These are phyloP conservation scores for Leucoagaricus sp. DNA, from an alignment of 1,284 basidiomycete species.

Conservation along the genomic window DNA sequence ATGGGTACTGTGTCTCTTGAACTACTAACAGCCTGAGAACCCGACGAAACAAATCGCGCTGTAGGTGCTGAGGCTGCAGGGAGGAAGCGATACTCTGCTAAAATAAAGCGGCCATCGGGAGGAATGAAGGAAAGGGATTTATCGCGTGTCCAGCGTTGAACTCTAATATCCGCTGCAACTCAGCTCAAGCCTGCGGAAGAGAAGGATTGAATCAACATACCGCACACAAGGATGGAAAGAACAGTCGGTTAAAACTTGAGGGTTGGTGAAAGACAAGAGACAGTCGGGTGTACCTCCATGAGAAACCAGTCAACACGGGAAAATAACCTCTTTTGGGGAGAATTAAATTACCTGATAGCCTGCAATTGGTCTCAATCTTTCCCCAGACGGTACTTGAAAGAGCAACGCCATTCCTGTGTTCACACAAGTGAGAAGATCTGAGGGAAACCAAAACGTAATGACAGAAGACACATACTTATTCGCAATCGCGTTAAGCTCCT, in stretches of 20 bases:
- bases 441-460: neutral
- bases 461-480: conserved; percentile 56
- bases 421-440: neutral
- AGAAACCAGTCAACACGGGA: conserved; percentile 10
- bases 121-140: conserved; percentile 89
- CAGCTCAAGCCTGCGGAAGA: neutral
- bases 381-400: conserved; percentile 79
- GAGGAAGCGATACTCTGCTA: conserved; percentile 83
- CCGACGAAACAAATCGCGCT: conserved; percentile 23
- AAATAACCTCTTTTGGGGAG: neutral
- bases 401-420: conserved; percentile 69
- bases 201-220: conserved; percentile 42
- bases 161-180: conserved; percentile 40
- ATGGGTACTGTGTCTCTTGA: conserved; percentile 55
- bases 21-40: conserved; percentile 26
- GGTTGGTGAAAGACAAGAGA: conserved; percentile 78
- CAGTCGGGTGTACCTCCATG: conserved; percentile 83
- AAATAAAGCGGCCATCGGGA: conserved; percentile 88
- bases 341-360: conserved; percentile 65
- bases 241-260: conserved; percentile 73
- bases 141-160: conserved; percentile 81
- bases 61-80: conserved; percentile 33
- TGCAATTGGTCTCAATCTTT: conserved; percentile 78
- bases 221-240: conserved; percentile 92
- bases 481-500: conserved; percentile 82